These are phyloP conservation scores for Curvularia lunata DNA, from an alignment of 2,329 filamentous ascomycete genomes.

Conservation along the genomic window DNA sequence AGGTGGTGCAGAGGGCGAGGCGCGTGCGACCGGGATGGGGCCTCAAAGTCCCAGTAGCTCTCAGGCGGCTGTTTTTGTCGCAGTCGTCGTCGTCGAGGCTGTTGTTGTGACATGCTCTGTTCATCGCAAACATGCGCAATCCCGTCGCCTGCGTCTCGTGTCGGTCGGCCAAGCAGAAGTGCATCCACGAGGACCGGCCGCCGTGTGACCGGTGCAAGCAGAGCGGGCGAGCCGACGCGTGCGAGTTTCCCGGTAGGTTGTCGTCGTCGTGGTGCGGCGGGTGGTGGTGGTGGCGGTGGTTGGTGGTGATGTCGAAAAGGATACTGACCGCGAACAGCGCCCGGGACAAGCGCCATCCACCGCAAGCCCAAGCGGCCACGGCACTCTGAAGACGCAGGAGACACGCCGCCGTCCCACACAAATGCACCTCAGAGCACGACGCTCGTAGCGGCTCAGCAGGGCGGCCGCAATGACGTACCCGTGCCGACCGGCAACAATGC, in stretches of 20 bases:
- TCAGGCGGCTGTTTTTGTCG: neutral
- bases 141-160: conserved; percentile 50
- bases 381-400: conserved; percentile 31
- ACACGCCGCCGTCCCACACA: conserved; percentile 22
- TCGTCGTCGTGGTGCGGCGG: neutral
- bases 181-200: conserved; percentile 49
- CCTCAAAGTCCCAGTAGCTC: neutral
- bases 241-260: conserved; percentile 28
- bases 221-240: conserved; percentile 39
- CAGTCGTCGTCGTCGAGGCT: neutral
- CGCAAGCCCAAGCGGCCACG: conserved; percentile 48
- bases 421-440: conserved; percentile 2
- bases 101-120: neutral
- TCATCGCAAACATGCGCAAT: conserved; percentile 42
- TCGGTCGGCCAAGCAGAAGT: conserved; percentile 49
- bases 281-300: neutral
- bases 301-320: neutral
- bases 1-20: conserved; percentile 6
- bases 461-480: conserved; percentile 29
- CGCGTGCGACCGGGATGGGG: conserved; percentile 1
- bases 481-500: conserved; percentile 36
- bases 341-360: conserved; percentile 48
- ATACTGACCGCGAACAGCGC: conserved; percentile 31
- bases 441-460: conserved; percentile 20
- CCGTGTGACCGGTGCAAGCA: conserved; percentile 50